Percentiles rank a stretch among this genome's conserved stretches.
These are phyloP conservation scores for Alternaria gansuensis DNA, from an alignment of 2,329 filamentous ascomycete genomes.

Conservation along the genomic window DNA sequence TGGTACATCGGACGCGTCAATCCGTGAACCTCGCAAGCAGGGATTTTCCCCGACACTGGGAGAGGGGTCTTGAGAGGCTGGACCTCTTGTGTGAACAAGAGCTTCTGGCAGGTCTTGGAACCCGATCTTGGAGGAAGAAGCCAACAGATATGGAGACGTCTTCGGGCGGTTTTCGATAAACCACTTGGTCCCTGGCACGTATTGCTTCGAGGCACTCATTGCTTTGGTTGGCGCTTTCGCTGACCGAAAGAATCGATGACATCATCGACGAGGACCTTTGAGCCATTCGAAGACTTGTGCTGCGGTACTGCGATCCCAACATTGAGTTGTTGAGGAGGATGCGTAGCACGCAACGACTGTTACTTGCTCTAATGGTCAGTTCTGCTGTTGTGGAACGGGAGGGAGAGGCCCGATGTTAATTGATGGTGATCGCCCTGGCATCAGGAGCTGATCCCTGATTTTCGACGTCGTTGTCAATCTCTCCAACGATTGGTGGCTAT, in stretches of 20 bases:
- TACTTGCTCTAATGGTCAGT: neutral
- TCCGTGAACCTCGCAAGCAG: constrained; percentile 37
- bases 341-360: neutral
- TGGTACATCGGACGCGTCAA: neutral
- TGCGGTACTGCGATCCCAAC: neutral
- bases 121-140: constrained; percentile 42
- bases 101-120: constrained; percentile 33
- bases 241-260: neutral
- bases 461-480: neutral
- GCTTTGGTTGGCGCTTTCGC: constrained; percentile 3
- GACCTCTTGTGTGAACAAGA: constrained; percentile 32
- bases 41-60: constrained; percentile 40
- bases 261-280: neutral
- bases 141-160: constrained; percentile 44
- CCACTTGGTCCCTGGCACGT: constrained; percentile 44
- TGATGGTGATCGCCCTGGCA: neutral
- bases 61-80: constrained; percentile 35
- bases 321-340: neutral
- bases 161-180: constrained; percentile 38
- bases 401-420: neutral
- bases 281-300: neutral
- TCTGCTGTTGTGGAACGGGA: neutral
- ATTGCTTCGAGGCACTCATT: constrained; percentile 43
- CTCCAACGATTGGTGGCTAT: constrained; percentile 5
- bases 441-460: neutral